Base-by-base conservation (phyloP, 2,329 filamentous ascomycete species). In the Nakataea oryzae region DNA sequence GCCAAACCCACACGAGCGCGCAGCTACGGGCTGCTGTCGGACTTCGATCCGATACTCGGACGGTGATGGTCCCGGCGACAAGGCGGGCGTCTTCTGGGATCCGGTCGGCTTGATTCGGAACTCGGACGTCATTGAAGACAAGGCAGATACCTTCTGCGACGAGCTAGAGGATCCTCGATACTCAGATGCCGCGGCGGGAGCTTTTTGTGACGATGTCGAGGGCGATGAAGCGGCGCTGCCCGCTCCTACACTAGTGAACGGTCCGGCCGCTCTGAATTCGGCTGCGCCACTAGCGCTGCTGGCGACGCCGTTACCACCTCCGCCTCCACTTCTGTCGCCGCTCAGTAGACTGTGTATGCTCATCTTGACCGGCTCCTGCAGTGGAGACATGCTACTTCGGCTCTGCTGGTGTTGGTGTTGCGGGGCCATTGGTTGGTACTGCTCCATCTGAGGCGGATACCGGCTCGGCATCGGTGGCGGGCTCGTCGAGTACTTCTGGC, bases 1-100 rank as follows among this genome's bases (percentile, higher is more conserved):
- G 64, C 90, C 90, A 71, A 92, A 93, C 1, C 90, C 90, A 69
- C 90, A 95, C 55, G 89, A 90, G 67, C 90, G 81, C 61, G 90
- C 90, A 1, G 89, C 89, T 24, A 85, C 79, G 11, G 90, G 90
- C 69, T 93, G 90, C 72, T 95, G 90, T 59, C 90, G 86, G 65
- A 93, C 84, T 57, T 73, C 76, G 62, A 90, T 80, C 50, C 69
- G 72, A 67, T 79, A 80, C 29, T 73, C 72, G 1, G 67, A 66
- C 12, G 62, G 24, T 17, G 59, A 24, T 11, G 32, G 54, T 4
- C 27, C 28, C n/a, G 59, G 50, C 47, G 50, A 30, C 5, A 61
- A 17, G 56, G 59, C 50, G 21, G 62, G 57, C 11, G 34, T 30
- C 30, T 30, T 34, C 2, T 30, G 30, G n/a, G 57, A 27, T 1